Evolutionary conservation across 129 eudicot species (phyloP).

Genomic region (Flaveria linearis): DNA sequence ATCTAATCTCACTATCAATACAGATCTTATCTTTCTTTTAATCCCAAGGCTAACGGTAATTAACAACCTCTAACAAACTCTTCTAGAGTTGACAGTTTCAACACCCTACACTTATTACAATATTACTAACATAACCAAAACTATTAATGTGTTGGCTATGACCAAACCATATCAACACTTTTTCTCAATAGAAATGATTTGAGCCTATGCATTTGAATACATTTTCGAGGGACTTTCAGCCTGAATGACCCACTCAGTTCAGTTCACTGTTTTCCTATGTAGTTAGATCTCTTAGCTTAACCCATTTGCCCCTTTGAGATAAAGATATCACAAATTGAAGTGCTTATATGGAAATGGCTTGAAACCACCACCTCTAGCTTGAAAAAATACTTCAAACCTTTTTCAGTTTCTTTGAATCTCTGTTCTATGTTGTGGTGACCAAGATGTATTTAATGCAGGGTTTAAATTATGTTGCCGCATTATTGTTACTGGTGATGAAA

Average conservation of each 20-base stretch:
- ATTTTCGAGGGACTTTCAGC: background rate
- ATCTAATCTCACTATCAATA: no score
- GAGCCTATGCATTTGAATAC: background rate
- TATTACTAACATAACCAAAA: no score
- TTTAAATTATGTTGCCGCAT: constrained; percentile 90
- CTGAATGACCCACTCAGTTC: background rate
- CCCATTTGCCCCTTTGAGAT: background rate
- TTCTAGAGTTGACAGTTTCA: no score
- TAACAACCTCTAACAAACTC: no score
- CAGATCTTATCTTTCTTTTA: no score
- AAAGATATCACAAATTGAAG: background rate
- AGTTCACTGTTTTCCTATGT: no score
- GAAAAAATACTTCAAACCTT: background rate
- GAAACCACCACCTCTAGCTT: background rate
- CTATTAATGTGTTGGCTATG: no score
- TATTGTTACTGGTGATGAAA: constrained; percentile 89
- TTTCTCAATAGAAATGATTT: background rate
- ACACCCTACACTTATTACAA: no score
- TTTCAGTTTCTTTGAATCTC: background rate
- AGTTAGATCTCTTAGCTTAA: no score
- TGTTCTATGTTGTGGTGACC: constrained; percentile 11
- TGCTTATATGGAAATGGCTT: background rate
- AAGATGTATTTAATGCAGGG: constrained; percentile 59
- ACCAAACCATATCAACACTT: no score
- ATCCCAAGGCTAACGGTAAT: no score